phyloP scores from a whole-genome alignment of 768 basidiomycete genomes.

The Leccinellum albellum region DNA sequence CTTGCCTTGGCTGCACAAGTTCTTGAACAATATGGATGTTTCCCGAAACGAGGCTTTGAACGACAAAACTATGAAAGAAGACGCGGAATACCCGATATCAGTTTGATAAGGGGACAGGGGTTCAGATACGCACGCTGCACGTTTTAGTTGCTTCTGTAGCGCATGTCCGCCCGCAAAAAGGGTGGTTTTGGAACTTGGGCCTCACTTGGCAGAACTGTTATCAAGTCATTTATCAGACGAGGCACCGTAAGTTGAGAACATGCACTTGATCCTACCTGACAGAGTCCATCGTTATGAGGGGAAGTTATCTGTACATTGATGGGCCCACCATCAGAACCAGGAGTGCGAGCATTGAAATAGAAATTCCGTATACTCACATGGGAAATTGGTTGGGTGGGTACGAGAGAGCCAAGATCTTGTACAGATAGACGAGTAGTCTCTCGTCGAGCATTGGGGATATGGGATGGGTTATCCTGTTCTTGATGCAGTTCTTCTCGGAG shows the following conservation, averaged over 20 bases:
- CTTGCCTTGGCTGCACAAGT: conserved; percentile 28
- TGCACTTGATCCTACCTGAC: conserved; percentile 23
- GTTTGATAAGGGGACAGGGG: not conserved
- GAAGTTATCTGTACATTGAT: conserved; percentile 1
- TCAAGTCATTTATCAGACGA: conserved; percentile 7
- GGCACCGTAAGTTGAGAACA: not conserved
- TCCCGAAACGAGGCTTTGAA: conserved; percentile 30
- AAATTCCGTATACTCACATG: conserved; percentile 4
- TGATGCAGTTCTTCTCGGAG: conserved; percentile 53
- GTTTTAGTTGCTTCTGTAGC: conserved; percentile 41
- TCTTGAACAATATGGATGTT: conserved; percentile 33
- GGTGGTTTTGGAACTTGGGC: conserved; percentile 55
- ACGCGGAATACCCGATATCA: conserved; percentile 4
- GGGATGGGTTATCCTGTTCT: conserved; percentile 24
- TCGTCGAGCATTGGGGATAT: conserved; percentile 25
- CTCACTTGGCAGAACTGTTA: conserved; percentile 52
- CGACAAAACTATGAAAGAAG: conserved; percentile 23
- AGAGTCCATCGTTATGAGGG: conserved; percentile 20
- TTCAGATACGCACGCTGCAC: conserved; percentile 23
- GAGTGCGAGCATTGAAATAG: conserved; percentile 1
- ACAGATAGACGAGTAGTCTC: conserved; percentile 30
- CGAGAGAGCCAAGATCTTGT: conserved; percentile 29
- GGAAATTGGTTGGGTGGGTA: conserved; percentile 4
- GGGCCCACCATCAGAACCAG: conserved; percentile 1
- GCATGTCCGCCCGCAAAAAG: conserved; percentile 65